Conservation (phyloP, 1,139 yeast species). For the Nakaseomyces uthaithaninus region DNA sequence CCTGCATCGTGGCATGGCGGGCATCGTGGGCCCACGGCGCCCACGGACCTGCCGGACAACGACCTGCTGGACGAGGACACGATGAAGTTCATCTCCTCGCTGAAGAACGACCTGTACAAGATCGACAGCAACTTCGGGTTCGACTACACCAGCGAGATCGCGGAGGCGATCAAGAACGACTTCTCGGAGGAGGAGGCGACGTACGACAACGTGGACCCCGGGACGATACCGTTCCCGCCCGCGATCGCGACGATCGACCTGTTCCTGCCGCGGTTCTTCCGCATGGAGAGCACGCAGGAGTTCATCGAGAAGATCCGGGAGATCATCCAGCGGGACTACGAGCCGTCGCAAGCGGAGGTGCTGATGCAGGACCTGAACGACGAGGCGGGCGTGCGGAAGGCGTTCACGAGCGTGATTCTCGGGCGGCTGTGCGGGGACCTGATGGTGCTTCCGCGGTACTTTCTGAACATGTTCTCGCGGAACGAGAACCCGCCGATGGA, state of each 20-base stretch:
- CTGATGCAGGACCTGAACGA: conserved; percentile 38
- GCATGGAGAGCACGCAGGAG: conserved; percentile 22
- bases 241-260: conserved; percentile 27
- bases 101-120: conserved; percentile 26
- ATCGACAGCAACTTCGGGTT: conserved; percentile 22
- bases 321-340: conserved; percentile 38
- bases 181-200: conserved; percentile 26
- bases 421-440: conserved; percentile 45
- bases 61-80: conserved; percentile 31
- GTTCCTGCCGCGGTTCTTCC: conserved; percentile 30
- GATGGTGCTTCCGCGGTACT: conserved; percentile 39
- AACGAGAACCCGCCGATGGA: conserved; percentile 39
- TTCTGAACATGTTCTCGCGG: conserved; percentile 38
- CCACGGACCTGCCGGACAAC: conserved; percentile 27
- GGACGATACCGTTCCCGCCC: conserved; percentile 29
- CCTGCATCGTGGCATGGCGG: too few relatives aligned
- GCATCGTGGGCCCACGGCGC: conserved; percentile 14
- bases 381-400: conserved; percentile 40
- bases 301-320: conserved; percentile 35
- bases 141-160: conserved; percentile 31
- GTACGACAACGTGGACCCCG: conserved; percentile 28
- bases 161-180: conserved; percentile 31
- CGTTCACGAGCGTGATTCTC: conserved; percentile 40
- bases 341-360: conserved; percentile 39
- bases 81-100: conserved; percentile 27